Conservation (phyloP, 2,329 filamentous ascomycete genomes). For the Ophiostoma australiae region DNA sequence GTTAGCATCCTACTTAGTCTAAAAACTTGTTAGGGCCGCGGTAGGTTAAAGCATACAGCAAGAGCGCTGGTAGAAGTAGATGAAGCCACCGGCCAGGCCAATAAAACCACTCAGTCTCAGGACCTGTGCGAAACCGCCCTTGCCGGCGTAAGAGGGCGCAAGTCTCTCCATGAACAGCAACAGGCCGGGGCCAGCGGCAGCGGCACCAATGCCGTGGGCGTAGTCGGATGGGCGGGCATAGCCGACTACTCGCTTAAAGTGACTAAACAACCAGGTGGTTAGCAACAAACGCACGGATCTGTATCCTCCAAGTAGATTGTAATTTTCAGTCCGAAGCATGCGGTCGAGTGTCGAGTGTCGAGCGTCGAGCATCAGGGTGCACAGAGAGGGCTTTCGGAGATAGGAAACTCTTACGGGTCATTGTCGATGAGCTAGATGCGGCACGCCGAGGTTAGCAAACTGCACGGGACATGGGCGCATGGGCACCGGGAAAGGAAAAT, state of each 20-base stretch:
- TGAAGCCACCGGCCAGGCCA: conserved; percentile 70
- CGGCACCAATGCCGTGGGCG: conserved; percentile 60
- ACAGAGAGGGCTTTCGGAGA: neutral
- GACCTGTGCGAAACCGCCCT: conserved; percentile 72
- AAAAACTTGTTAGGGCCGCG: neutral
- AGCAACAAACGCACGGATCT: neutral
- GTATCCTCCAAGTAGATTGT: neutral
- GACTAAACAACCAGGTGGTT: conserved; percentile 49
- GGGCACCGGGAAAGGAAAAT: conserved; percentile 33
- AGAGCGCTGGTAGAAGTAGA: conserved; percentile 81
- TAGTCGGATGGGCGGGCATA: conserved; percentile 89
- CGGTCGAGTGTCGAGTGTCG: neutral
- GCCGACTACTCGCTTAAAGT: conserved; percentile 81
- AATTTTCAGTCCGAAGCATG: neutral
- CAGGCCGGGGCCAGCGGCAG: conserved; percentile 65
- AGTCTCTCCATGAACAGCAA: conserved; percentile 78
- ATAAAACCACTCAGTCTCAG: conserved; percentile 75
- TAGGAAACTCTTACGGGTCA: conserved; percentile 68
- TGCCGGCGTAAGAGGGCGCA: conserved; percentile 77
- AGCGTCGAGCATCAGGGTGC: neutral
- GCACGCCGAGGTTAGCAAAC: conserved; percentile 23
- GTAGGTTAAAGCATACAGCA: conserved; percentile 56
- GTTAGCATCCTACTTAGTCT: neutral
- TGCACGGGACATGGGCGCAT: conserved; percentile 25
- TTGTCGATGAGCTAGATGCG: conserved; percentile 84